Conservation (phyloP, 1,139 yeast genomes). For the Hemisphaericaspora subhashii region DNA sequence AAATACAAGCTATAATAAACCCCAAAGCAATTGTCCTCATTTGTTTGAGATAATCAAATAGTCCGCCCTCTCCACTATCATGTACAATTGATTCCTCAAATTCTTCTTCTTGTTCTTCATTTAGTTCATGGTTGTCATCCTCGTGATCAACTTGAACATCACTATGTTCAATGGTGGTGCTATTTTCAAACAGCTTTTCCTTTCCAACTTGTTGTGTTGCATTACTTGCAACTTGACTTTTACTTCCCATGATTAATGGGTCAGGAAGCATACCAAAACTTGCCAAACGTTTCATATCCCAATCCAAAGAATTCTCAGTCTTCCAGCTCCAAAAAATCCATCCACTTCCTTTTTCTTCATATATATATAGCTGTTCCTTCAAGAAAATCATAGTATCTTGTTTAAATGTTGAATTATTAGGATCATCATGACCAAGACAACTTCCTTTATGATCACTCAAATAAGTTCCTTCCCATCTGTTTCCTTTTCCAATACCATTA, state of each 20-base stretch:
- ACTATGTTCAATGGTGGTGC: too few species aligned
- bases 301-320: constrained; percentile 24
- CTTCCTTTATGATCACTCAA: constrained; percentile 15
- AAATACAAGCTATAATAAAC: background rate
- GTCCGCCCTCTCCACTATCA: background rate
- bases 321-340: constrained; percentile 30
- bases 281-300: constrained; percentile 21
- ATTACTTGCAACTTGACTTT: too few species aligned
- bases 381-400: constrained; percentile 20
- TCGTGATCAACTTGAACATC: too few species aligned
- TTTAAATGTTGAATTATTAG: constrained; percentile 11
- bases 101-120: too few species aligned
- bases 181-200: too few species aligned
- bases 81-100: too few species aligned
- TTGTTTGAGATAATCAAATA: background rate
- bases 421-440: constrained; percentile 21
- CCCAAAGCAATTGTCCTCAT: background rate
- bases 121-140: too few species aligned
- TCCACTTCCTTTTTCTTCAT: constrained; percentile 18
- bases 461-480: constrained; percentile 24
- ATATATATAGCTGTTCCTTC: constrained; percentile 21
- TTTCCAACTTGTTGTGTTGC: too few species aligned
- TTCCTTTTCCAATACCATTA: constrained; percentile 27
- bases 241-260: constrained; percentile 11
- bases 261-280: constrained; percentile 11